Base-by-base conservation (phyloP, 1,139 yeast species). In the Taphrina flavorubra region DNA sequence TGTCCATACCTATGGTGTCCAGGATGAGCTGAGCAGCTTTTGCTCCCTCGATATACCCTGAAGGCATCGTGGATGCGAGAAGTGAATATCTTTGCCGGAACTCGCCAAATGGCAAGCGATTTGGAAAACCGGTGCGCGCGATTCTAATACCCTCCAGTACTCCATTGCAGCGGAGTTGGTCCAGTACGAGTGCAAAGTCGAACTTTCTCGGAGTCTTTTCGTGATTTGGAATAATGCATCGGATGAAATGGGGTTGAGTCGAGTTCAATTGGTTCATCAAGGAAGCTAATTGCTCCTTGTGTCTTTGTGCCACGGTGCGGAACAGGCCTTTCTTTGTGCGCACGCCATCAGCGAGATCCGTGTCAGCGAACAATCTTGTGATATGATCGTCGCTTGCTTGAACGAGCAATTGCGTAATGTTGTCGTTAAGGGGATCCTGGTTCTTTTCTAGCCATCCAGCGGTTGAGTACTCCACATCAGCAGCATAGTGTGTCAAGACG, bases 131-230 rank as follows among this genome's bases (percentile, higher is more conserved):
- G 16, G 97, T 92, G 73, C 99, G 84, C 0, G 98, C 97, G 72
- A 95, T 94, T 78, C 99, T 84, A 56, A 95, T 95, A 72, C 99
- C 99, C 81, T 95, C 99, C 64, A 95, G 80, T 14, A 95, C 99
- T 83, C 99, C 99, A 77, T 95, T 95, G 77, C 98, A 95, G 72
- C 97, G 83, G 71, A 95, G 82, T 78, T 95, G 99, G 71, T 90
- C 94, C 65, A 94, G 81, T 3, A 95, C 97, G 51, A 95, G 80
- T 40, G 79, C 80, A 74, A 89, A 90, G 74, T 92, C 92, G 75
- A 94, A 89, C 63, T 82, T 81, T 60, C 84, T 85, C 0, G 97
- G 87, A 70, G 82, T 82, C 76, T 94, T 92, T 49, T 84, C 81
- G 72, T 86, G 86, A 75, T 95, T 95, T 8, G 99, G 99, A 62